Base-by-base conservation (phyloP, 2,329 filamentous ascomycete genomes). In the Pseudonectria buxi region DNA sequence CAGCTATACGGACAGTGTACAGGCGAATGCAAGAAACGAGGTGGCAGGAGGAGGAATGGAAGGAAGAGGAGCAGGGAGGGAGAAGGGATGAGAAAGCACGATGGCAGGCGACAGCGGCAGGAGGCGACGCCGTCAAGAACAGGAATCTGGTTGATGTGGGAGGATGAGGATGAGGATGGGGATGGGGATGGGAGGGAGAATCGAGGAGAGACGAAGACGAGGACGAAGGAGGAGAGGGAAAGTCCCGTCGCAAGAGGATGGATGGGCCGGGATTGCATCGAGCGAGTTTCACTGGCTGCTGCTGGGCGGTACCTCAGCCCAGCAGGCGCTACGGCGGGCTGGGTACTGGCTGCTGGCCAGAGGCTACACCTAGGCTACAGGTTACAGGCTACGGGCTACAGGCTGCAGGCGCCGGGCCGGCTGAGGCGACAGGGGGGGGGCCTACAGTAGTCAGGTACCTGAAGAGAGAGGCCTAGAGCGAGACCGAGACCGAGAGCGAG, bases 251-350 rank as follows among this genome's bases (percentile, higher is more conserved):
- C 18, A 22, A 9, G 43, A 40, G 49, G 33, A 46, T 47, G 46
- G 49, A 52, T 52, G 50, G 44, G 47, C 43, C 45, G 48, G 46
- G 46, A 47, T 47, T 47, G 42, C 44, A 39, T 49, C 16, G 15
- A 37, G 18, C 18, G 18, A 9, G 40, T 43, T 51, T 53, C 40
- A 47, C 40, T 53, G 45, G 41, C 36, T 41, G 38, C 36, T n/a
- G n/a, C n/a, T n/a, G n/a, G n/a, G n/a, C n/a, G n/a, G n/a, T n/a
- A n/a, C n/a, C n/a, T n/a, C n/a, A n/a, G n/a, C n/a, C n/a, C n/a
- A n/a, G n/a, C n/a, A n/a, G n/a, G n/a, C n/a, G n/a, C n/a, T n/a
- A n/a, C n/a, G n/a, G n/a, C n/a, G n/a, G n/a, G n/a, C n/a, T 22
- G 18, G 18, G 5, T 22, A 9, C 9, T 22, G 18, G 18, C 18